Evolutionary conservation across 1,284 basidiomycete genomes (phyloP).

Genomic region (Leccinum huronense): DNA sequence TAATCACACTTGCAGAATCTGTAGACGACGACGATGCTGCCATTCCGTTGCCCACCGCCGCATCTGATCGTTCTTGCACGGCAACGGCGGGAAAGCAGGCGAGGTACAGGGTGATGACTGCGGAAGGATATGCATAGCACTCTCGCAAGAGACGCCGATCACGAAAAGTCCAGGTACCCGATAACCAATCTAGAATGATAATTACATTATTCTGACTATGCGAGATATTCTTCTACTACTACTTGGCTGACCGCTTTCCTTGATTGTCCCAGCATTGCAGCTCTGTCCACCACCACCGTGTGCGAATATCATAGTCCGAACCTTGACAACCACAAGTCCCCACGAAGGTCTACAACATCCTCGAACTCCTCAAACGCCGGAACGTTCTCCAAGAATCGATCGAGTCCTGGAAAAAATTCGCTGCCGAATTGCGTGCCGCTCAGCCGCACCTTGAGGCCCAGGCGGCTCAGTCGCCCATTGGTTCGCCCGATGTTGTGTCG

Average conservation of each 20-base stretch:
- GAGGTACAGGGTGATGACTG: neutral
- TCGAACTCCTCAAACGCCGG: slow-evolving; percentile 31
- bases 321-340: slow-evolving; percentile 22
- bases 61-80: neutral
- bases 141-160: neutral
- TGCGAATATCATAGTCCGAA: too few species aligned
- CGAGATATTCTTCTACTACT: too few species aligned
- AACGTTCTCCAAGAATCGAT: slow-evolving; percentile 34
- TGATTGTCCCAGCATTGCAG: too few species aligned
- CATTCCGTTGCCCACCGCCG: neutral
- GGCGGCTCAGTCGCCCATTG: neutral
- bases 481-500: neutral
- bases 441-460: slow-evolving; percentile 21
- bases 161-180: too few species aligned
- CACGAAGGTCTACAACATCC: slow-evolving; percentile 27
- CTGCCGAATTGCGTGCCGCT: slow-evolving; percentile 22
- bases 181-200: too few species aligned
- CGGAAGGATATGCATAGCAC: neutral
- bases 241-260: too few species aligned
- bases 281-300: too few species aligned
- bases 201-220: too few species aligned
- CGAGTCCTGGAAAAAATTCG: slow-evolving; percentile 24
- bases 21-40: neutral
- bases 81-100: neutral
- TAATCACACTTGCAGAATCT: neutral